Evolutionary conservation across 306 rosid species (phyloP).

Genomic region (Prosopis cineraria): DNA sequence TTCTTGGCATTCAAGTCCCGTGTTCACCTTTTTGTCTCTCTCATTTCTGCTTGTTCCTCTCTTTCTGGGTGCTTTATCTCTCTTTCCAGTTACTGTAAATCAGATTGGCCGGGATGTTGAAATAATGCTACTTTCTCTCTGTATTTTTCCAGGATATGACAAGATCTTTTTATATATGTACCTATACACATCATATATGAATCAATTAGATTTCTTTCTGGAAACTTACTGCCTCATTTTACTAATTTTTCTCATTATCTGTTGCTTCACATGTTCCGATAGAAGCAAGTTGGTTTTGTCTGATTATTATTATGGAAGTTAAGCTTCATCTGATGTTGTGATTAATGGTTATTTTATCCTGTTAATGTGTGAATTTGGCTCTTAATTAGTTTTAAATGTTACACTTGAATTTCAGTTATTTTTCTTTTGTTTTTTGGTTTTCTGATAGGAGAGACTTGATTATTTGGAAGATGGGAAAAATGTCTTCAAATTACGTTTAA

Average conservation of each 20-base stretch:
- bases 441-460: constrained; percentile 88
- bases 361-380: not conserved
- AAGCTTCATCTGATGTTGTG: not conserved
- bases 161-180: not conserved
- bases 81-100: constrained; percentile 22
- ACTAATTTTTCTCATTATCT: not conserved
- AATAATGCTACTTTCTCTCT: not conserved
- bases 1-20: not conserved
- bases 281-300: not conserved
- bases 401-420: not conserved
- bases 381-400: constrained; percentile 14
- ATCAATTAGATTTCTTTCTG: not conserved
- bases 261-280: constrained; percentile 15
- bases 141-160: not conserved
- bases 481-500: constrained; percentile 86
- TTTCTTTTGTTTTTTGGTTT: constrained; percentile 32
- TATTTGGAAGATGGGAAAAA: constrained; percentile 97
- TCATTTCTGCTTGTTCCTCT: not conserved
- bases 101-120: not conserved
- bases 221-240: not conserved
- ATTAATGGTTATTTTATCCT: constrained; percentile 18
- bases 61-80: not conserved
- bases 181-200: not conserved
- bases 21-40: not conserved
- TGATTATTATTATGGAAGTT: constrained; percentile 25